Evolutionary conservation across 2,329 filamentous ascomycete genomes (phyloP).

Genomic region (Neopestalotiopsis sp.): DNA sequence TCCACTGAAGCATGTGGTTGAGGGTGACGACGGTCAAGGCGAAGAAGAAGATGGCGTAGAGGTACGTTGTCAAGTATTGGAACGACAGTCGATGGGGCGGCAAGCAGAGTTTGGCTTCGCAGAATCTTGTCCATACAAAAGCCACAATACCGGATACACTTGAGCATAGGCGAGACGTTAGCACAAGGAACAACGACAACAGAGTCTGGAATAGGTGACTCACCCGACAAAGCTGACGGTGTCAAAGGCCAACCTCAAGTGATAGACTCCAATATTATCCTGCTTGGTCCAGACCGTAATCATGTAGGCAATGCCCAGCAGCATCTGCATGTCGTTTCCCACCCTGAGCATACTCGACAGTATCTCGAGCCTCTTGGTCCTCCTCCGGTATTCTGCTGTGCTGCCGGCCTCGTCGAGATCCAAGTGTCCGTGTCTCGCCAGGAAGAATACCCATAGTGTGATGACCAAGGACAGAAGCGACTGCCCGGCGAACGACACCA

Average conservation of each 20-base stretch:
- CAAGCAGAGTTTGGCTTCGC: constrained; percentile 18
- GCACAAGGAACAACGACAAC: not conserved
- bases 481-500: constrained; percentile 23
- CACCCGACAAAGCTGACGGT: constrained; percentile 26
- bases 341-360: constrained; percentile 22
- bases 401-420: constrained; percentile 20
- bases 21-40: constrained; percentile 32
- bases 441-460: constrained; percentile 22
- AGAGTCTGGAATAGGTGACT: not conserved
- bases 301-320: constrained; percentile 24
- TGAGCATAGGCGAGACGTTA: not conserved
- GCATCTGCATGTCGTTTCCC: constrained; percentile 24
- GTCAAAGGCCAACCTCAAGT: constrained; percentile 23
- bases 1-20: constrained; percentile 30
- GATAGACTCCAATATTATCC: constrained; percentile 22
- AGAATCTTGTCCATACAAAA: constrained; percentile 19
- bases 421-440: constrained; percentile 21
- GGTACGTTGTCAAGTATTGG: constrained; percentile 32
- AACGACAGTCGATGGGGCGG: constrained; percentile 19
- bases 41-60: constrained; percentile 32
- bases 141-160: constrained; percentile 22
- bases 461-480: constrained; percentile 22
- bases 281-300: constrained; percentile 23
- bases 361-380: constrained; percentile 21
- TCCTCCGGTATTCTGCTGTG: constrained; percentile 12